A percentile compares a stretch with the other conserved stretches of the same genome.
These are phyloP conservation scores for Cardiospermum halicacabum DNA, from an alignment of 345 rosid species.

Conservation along the genomic window DNA sequence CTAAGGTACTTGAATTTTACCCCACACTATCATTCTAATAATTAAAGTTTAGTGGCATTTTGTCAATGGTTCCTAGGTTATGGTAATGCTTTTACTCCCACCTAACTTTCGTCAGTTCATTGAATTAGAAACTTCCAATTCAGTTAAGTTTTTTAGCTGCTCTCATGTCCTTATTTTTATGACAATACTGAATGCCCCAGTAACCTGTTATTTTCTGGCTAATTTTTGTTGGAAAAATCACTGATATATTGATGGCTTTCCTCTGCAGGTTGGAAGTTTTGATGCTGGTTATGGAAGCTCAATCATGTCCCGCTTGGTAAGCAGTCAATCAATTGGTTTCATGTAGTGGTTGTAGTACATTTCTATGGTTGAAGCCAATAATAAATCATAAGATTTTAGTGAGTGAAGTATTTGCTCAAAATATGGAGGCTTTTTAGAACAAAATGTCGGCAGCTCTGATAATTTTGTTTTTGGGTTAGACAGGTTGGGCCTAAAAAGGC, in stretches of 20 bases:
- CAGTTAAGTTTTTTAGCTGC: background rate
- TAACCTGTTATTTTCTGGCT: background rate
- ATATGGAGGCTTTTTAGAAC: background rate
- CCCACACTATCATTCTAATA: background rate
- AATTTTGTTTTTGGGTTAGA: constrained; percentile 6
- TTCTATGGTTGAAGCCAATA: background rate
- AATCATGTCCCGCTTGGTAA: constrained; percentile 93
- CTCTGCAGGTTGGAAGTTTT: constrained; percentile 84
- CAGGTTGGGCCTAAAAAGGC: constrained; percentile 95
- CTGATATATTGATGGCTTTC: background rate
- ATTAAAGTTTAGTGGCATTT: background rate
- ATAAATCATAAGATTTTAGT: background rate
- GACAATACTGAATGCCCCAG: background rate
- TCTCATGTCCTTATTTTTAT: background rate
- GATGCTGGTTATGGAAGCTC: constrained; percentile 99
- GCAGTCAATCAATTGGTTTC: background rate
- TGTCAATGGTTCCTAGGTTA: background rate
- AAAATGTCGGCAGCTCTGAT: background rate
- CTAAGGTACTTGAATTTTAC: constrained; percentile 50
- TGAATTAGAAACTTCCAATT: background rate
- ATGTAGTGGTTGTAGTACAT: background rate
- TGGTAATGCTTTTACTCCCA: background rate
- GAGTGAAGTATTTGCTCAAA: background rate
- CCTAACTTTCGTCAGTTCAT: background rate
- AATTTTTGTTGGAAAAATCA: background rate